phyloP scores from a whole-genome alignment of 345 rosid species.

The Kernera saxatilis region DNA sequence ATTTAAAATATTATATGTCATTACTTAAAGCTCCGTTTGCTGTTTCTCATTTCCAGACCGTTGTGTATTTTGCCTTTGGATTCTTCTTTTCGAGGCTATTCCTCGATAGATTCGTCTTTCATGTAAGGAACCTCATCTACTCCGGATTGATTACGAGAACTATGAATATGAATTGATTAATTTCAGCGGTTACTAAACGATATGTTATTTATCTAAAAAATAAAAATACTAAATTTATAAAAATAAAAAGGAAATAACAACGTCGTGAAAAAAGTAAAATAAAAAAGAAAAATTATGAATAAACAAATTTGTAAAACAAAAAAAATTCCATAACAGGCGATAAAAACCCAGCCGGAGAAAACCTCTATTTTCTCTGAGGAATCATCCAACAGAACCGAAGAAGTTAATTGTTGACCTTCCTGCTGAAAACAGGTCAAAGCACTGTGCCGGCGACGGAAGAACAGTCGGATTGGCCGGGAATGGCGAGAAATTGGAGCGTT shows the following conservation, averaged over 20 bases:
- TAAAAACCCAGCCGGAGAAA: neutral
- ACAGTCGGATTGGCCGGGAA: neutral
- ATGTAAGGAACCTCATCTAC: constrained; percentile 31
- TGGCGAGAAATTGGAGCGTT: neutral
- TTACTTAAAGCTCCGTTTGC: constrained; percentile 14
- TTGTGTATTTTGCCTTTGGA: constrained; percentile 47
- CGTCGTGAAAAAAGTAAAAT: too few species aligned
- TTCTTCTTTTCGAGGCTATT: constrained; percentile 50
- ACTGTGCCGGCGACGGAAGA: neutral
- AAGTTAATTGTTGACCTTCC: neutral
- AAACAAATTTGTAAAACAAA: too few species aligned
- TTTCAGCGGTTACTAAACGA: too few species aligned
- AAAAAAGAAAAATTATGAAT: too few species aligned
- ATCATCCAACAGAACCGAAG: neutral
- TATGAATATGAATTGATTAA: too few species aligned
- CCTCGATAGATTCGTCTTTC: constrained; percentile 67
- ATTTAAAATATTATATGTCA: too few species aligned
- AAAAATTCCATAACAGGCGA: too few species aligned
- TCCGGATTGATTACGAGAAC: too few species aligned
- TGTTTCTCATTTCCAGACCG: constrained; percentile 39
- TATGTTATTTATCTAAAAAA: too few species aligned
- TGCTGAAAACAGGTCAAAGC: neutral
- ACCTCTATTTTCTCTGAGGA: too few species aligned
- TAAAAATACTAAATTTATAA: too few species aligned
- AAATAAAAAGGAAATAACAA: too few species aligned